phyloP scores from a whole-genome alignment of 768 basidiomycete species.

The Gelatoporia subvermispora region DNA sequence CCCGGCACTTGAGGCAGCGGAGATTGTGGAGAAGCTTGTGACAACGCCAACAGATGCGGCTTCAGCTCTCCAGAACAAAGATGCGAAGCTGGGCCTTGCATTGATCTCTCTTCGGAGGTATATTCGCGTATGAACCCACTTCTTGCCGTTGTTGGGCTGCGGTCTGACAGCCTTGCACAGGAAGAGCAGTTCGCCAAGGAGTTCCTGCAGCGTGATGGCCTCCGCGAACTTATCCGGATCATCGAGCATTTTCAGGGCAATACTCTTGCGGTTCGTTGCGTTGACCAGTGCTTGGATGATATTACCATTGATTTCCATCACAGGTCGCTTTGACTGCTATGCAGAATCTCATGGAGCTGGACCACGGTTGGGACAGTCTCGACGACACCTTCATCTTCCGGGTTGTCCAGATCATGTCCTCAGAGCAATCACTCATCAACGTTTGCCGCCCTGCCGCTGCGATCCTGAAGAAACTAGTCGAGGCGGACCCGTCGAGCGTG shows the following conservation, averaged over 20 bases:
- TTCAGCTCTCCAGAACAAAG: too few species aligned
- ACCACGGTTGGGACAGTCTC: conserved; percentile 77
- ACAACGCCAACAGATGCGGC: too few species aligned
- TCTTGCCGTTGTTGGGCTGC: not conserved
- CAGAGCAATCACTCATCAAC: conserved; percentile 74
- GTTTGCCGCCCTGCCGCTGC: conserved; percentile 89
- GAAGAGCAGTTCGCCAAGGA: conserved; percentile 80
- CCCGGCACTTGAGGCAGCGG: conserved; percentile 73
- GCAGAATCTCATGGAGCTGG: conserved; percentile 85
- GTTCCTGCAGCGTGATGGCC: conserved; percentile 70
- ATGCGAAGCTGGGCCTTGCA: conserved; percentile 61
- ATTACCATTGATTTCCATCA: not conserved
- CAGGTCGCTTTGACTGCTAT: conserved; percentile 83
- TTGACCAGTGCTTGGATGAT: not conserved
- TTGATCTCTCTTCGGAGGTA: conserved; percentile 77
- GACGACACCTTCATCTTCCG: conserved; percentile 68
- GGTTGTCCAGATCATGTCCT: conserved; percentile 75
- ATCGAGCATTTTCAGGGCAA: conserved; percentile 72
- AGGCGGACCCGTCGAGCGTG: conserved; percentile 71
- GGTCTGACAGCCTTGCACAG: conserved; percentile 31
- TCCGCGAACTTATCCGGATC: conserved; percentile 64
- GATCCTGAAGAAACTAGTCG: conserved; percentile 85
- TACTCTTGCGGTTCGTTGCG: conserved; percentile 65
- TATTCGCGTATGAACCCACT: conserved; percentile 51
- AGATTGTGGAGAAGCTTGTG: conserved; percentile 66